These are phyloP conservation scores for Tagetes patula DNA, from an alignment of 129 eudicot species.

Conservation along the genomic window DNA sequence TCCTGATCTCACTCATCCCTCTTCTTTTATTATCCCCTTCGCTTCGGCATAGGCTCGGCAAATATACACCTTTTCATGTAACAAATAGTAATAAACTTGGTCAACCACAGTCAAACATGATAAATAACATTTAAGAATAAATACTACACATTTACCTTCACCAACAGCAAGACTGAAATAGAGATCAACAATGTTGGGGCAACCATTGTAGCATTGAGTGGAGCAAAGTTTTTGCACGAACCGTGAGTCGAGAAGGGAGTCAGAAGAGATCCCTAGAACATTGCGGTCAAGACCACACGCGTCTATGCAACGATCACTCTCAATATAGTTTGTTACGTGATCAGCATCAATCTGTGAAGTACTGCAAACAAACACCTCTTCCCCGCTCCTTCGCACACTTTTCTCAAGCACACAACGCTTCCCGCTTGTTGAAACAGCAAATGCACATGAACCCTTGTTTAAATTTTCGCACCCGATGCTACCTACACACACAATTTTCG, in stretches of 20 bases:
- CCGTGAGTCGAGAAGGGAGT: slow-evolving; percentile 56
- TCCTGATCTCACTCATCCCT: slow-evolving; percentile 74
- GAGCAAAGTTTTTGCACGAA: slow-evolving; percentile 80
- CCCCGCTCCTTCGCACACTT: slow-evolving; percentile 50
- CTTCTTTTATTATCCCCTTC: slow-evolving; percentile 52
- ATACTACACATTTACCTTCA: slow-evolving; percentile 52
- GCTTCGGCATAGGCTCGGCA: slow-evolving; percentile 66
- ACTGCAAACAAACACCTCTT: slow-evolving; percentile 53
- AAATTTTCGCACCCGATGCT: slow-evolving; percentile 63
- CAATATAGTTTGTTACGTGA: slow-evolving; percentile 57
- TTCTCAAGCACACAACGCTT: slow-evolving; percentile 88
- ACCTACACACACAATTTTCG: slow-evolving; percentile 28
- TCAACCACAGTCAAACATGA: not conserved
- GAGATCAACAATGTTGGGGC: slow-evolving; percentile 89
- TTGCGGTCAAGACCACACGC: slow-evolving; percentile 71
- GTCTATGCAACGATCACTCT: slow-evolving; percentile 57
- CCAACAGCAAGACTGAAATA: slow-evolving; percentile 89
- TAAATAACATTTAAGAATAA: not conserved
- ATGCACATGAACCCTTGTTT: slow-evolving; percentile 71
- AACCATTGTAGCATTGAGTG: slow-evolving; percentile 56
- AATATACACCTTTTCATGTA: slow-evolving; percentile 56
- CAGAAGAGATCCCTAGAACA: slow-evolving; percentile 77
- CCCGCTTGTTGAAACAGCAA: slow-evolving; percentile 75
- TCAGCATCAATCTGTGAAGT: slow-evolving; percentile 74
- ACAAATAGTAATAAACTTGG: not conserved